Conservation (phyloP, 257 asterid species). For the Fraxinus excelsior region DNA sequence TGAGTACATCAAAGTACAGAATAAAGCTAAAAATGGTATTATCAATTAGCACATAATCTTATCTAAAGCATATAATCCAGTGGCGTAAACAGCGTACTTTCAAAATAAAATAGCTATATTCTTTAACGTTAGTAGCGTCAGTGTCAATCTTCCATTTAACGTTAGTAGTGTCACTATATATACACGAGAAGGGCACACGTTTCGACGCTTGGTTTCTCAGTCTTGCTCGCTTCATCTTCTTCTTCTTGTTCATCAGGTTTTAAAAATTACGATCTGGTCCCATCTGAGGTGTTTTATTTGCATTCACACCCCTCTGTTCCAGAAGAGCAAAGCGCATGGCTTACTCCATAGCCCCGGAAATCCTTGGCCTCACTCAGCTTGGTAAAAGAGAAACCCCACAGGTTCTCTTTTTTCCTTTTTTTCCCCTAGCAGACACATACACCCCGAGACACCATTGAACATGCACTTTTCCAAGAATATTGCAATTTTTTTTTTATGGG, state of each 20-base stretch:
- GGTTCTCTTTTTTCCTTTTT: constrained; percentile 10
- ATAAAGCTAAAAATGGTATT: no score
- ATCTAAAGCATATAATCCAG: background rate
- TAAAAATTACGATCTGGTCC: no score
- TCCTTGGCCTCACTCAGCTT: constrained; percentile 51
- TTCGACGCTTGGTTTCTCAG: background rate
- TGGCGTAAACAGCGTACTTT: background rate
- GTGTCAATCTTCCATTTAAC: background rate
- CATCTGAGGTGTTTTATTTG: constrained; percentile 1
- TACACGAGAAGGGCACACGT: background rate
- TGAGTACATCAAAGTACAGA: no score
- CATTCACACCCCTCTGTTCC: constrained; percentile 11
- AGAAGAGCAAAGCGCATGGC: constrained; percentile 45
- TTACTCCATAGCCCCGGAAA: constrained; percentile 42
- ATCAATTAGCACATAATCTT: no score
- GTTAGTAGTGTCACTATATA: background rate
- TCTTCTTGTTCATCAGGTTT: background rate
- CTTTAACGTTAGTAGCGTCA: background rate
- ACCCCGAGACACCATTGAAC: background rate
- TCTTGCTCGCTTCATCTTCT: no score
- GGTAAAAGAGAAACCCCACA: constrained; percentile 35
- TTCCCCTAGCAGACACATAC: background rate
- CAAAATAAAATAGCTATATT: background rate
- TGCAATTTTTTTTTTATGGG: background rate
- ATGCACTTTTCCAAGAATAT: background rate